Evolutionary conservation across 208 protist genomes (phyloP).

Genomic region (Acanthamoeba healyi): DNA sequence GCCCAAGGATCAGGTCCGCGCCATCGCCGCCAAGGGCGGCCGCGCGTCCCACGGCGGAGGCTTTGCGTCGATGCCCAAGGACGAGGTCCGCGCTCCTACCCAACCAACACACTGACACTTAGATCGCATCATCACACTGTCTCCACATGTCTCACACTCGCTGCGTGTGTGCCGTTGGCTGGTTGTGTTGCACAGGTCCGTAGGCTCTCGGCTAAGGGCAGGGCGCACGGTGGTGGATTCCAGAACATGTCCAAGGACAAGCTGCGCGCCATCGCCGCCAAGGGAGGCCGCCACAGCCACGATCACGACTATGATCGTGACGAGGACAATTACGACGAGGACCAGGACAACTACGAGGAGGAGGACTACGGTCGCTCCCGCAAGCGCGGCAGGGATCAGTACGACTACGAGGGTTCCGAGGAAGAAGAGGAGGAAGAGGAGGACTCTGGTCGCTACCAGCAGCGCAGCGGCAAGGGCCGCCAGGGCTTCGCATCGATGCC

Average conservation of each 20-base stretch:
- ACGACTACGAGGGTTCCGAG: no score
- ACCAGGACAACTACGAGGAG: not conserved
- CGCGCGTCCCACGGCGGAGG: not conserved
- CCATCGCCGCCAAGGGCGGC: constrained; percentile 9
- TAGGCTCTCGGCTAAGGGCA: not conserved
- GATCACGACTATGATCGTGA: not conserved
- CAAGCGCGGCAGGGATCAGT: not conserved
- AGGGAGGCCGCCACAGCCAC: not conserved
- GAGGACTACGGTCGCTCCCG: not conserved
- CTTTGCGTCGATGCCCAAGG: not conserved
- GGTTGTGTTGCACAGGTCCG: not conserved
- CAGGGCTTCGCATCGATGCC: not conserved
- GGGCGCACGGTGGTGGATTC: not conserved
- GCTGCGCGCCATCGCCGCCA: constrained; percentile 8
- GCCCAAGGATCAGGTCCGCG: not conserved
- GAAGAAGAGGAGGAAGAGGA: no score
- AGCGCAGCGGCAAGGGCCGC: not conserved
- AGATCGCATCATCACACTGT: no score
- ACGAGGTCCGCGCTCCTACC: no score
- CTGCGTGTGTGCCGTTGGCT: no score
- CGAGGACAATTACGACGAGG: not conserved
- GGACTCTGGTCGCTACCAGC: no score
- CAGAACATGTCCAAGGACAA: not conserved
- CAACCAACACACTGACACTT: no score
- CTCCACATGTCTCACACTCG: no score